A percentile compares a stretch with the other conserved stretches of the same genome.
Evolutionary conservation across 805 yeast species (phyloP).

Genomic region (Hanseniaspora lindneri): DNA sequence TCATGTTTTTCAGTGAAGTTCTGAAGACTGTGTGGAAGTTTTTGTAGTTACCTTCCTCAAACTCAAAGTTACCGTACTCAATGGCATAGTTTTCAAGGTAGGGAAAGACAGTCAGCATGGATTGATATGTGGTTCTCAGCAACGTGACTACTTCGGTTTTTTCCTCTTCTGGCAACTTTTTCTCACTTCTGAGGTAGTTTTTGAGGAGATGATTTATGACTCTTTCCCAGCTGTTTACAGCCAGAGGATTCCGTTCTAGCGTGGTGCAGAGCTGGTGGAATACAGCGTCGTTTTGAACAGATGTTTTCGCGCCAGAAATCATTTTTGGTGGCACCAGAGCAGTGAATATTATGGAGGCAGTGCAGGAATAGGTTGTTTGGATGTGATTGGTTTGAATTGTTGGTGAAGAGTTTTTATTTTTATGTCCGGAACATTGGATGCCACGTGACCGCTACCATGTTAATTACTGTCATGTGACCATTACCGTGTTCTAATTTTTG

Average conservation of each 20-base stretch:
- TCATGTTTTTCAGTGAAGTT: slow-evolving; percentile 21
- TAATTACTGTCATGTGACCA: too few species aligned
- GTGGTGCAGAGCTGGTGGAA: background rate
- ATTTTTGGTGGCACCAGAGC: too few species aligned
- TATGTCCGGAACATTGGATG: too few species aligned
- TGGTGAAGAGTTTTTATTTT: too few species aligned
- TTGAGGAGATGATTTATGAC: slow-evolving; percentile 22
- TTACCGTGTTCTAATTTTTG: too few species aligned
- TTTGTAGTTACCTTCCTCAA: slow-evolving; percentile 25
- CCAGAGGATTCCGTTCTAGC: slow-evolving; percentile 18
- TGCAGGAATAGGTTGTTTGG: too few species aligned
- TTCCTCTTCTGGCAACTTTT: background rate
- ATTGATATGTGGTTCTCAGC: slow-evolving; percentile 21
- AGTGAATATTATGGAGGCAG: too few species aligned
- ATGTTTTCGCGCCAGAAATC: too few species aligned
- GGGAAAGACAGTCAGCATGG: slow-evolving; percentile 26
- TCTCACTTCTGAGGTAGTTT: slow-evolving; percentile 17
- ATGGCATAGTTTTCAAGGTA: slow-evolving; percentile 28
- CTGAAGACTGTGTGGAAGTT: slow-evolving; percentile 24
- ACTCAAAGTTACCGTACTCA: slow-evolving; percentile 29
- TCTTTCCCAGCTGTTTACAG: slow-evolving; percentile 26
- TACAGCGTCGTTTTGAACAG: too few species aligned
- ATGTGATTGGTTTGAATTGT: too few species aligned
- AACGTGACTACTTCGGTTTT: background rate
- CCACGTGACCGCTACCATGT: too few species aligned